Percentiles rank a stretch among this genome's conserved stretches.
phyloP scores from a whole-genome alignment of 192 early-diverging fungal genomes.

The Radiomyces spectabilis region DNA sequence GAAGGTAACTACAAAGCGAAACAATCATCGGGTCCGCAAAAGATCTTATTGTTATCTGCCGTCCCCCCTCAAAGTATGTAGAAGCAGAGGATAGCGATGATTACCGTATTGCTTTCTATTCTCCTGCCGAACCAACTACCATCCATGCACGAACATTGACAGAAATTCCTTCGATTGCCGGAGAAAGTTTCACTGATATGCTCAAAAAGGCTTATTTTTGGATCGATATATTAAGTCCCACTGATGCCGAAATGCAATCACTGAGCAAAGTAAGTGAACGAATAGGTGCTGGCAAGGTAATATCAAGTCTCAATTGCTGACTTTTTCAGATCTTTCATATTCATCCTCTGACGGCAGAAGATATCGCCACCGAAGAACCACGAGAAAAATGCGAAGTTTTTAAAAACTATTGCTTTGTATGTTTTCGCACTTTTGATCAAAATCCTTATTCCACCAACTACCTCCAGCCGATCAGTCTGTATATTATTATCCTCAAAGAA shows the following conservation, averaged over 20 bases:
- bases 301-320: background rate
- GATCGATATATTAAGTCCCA: constrained; percentile 56
- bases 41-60: background rate
- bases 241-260: constrained; percentile 46
- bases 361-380: constrained; percentile 82
- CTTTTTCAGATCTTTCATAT: constrained; percentile 50
- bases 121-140: constrained; percentile 12
- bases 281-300: background rate
- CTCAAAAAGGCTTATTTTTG: constrained; percentile 38
- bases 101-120: constrained; percentile 19
- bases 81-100: constrained; percentile 10
- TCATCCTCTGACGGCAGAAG: constrained; percentile 83
- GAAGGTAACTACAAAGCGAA: constrained; percentile 7
- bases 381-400: constrained; percentile 95
- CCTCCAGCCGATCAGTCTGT: constrained; percentile 58
- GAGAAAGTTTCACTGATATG: constrained; percentile 11
- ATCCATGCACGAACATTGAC: constrained; percentile 20
- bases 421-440: constrained; percentile 74
- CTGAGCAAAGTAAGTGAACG: constrained; percentile 35
- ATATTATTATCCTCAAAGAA: constrained; percentile 61
- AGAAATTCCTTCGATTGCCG: constrained; percentile 16
- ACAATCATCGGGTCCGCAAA: background rate
- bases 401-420: constrained; percentile 89
- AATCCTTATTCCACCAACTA: constrained; percentile 58
- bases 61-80: background rate